A percentile compares a stretch with the other conserved stretches of the same genome.
Conservation (phyloP, 352 stramenopile genomes). For the Bremia lactucae region DNA sequence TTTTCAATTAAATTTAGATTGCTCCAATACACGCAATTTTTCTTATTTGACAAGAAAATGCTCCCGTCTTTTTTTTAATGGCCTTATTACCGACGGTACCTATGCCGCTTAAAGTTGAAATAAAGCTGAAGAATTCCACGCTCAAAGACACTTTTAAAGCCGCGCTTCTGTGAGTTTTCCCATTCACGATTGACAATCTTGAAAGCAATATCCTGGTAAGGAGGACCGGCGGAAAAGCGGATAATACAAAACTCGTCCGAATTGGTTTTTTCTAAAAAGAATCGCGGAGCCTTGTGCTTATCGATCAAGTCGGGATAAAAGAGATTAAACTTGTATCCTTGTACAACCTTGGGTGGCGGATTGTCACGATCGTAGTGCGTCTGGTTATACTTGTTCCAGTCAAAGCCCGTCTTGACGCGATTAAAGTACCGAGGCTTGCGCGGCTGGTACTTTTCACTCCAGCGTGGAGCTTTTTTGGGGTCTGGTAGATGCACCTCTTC, state of each 20-base stretch:
- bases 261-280: slow-evolving; percentile 89
- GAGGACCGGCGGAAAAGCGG: slow-evolving; percentile 93
- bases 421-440: slow-evolving; percentile 99
- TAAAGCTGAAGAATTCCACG: slow-evolving; percentile 96
- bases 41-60: too few relatives aligned
- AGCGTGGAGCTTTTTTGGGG: slow-evolving; percentile 59
- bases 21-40: too few relatives aligned
- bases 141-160: slow-evolving; percentile 98
- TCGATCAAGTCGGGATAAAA: slow-evolving; percentile 99
- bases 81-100: slow-evolving; percentile 87
- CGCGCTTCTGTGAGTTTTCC: slow-evolving; percentile 94
- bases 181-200: slow-evolving; percentile 99
- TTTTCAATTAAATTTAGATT: too few relatives aligned
- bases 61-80: not conserved
- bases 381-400: slow-evolving; percentile 99
- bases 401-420: slow-evolving; percentile 97
- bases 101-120: slow-evolving; percentile 98
- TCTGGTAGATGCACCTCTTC: slow-evolving; percentile 84
- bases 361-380: slow-evolving; percentile 99
- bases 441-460: slow-evolving; percentile 95
- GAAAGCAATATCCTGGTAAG: slow-evolving; percentile 99
- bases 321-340: slow-evolving; percentile 99
- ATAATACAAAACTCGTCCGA: slow-evolving; percentile 96
- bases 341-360: slow-evolving; percentile 98
- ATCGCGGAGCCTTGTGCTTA: slow-evolving; percentile 91